Base-by-base conservation (phyloP, 2,329 filamentous ascomycete species). In the Corinectria fuckeliana region DNA sequence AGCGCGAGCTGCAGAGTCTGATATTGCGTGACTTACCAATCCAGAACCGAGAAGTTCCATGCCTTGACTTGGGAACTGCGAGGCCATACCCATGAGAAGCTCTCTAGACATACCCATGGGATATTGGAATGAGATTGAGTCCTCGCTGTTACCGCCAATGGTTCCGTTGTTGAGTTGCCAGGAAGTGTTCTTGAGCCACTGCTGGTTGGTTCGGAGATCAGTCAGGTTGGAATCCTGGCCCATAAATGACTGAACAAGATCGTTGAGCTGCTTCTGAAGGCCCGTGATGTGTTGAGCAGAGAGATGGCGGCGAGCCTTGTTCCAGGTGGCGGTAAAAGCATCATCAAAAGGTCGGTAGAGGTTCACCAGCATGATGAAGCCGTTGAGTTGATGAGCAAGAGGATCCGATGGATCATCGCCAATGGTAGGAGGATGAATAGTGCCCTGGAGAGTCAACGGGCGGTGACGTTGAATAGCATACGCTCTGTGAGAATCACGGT, bases 11-110 rank as follows among this genome's bases (percentile, higher is more conserved):
- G 11, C 14, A 4, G 20, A 20, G 2, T 14, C 3, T 8, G 13
- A 20, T 30, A 4, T 16, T 21, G 10, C 11, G 14, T 6, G 21
- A 80, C 87, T 74, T 78, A 91, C 90, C 75, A 96, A 74, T 23
- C 90, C 90, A 36, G 91, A 84, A 16, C 89, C 90, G 64, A 93
- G 82, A 3, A 93, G 80, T 63, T 94, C 91, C 79, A 92, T 88
- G 41, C 88, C 87, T 64, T 88, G 83, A 32, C 86, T 86, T 0
- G 89, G 88, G 69, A 95, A 90, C 52, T 90, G 86, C 14, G 87
- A 86, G 4, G 90, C 88, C 75, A 93, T 86, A 13, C 83, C 82
- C 20, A 83, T 77, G 23, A 91, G 70, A 7, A 92, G 70, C 58
- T 91, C 88, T 44, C 83, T 80, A 0, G 88, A 81, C 62, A 91